Conservation (phyloP, 2,329 filamentous ascomycete species). For the Dactylonectria estremocensis region DNA sequence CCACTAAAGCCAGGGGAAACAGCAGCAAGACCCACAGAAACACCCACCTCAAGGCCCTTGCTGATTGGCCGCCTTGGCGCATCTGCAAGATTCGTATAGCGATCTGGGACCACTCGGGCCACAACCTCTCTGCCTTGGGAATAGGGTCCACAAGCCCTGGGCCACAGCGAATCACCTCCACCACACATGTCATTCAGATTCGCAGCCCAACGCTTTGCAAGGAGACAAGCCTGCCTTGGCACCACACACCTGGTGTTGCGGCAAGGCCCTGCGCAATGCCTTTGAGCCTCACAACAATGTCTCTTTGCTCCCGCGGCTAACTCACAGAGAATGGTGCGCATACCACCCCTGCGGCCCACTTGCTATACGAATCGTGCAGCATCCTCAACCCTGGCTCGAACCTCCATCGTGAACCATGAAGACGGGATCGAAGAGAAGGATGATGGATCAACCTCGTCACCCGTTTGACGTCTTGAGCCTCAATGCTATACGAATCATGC, state of each 20-base stretch:
- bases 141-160: neutral
- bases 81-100: slow-evolving; percentile 42
- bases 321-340: neutral
- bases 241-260: neutral
- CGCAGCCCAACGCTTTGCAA: neutral
- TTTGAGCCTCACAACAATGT: neutral
- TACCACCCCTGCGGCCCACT: slow-evolving; percentile 16
- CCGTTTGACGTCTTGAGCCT: slow-evolving; percentile 11
- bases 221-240: neutral
- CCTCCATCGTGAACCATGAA: neutral
- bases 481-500: slow-evolving; percentile 49
- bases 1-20: neutral
- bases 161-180: neutral
- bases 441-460: neutral
- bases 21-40: neutral
- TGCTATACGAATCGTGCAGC: slow-evolving; percentile 18
- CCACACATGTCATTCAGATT: slow-evolving; percentile 7
- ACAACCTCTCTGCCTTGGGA: no score
- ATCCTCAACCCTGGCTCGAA: slow-evolving; percentile 1
- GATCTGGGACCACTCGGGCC: slow-evolving; percentile 23
- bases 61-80: slow-evolving; percentile 13
- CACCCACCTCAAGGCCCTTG: neutral
- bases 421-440: neutral
- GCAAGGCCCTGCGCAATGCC: neutral
- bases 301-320: neutral